Conservation (phyloP, 495 filamentous ascomycete species). For the Annulohypoxylon stygium region DNA sequence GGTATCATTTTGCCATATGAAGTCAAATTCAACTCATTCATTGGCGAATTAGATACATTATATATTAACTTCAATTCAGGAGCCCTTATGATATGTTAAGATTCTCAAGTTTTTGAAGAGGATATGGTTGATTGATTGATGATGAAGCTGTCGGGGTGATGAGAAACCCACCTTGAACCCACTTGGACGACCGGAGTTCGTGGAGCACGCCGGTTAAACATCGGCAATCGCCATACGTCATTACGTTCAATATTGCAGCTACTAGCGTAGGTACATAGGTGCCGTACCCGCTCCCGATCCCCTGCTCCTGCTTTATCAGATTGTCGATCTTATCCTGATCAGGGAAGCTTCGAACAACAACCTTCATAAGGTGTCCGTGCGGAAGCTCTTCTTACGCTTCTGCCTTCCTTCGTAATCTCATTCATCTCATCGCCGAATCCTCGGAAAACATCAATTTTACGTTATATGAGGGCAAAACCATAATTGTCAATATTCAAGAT, state of each 20-base stretch:
- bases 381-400: slow-evolving; percentile 13
- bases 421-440: slow-evolving; percentile 22
- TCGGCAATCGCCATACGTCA: slow-evolving; percentile 18
- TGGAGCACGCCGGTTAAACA: slow-evolving; percentile 28
- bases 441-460: neutral
- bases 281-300: no score
- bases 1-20: slow-evolving; percentile 12
- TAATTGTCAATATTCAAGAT: neutral
- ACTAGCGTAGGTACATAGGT: no score
- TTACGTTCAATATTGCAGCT: slow-evolving; percentile 2
- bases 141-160: neutral
- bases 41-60: neutral
- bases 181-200: neutral
- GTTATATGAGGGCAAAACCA: neutral
- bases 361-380: slow-evolving; percentile 7
- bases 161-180: no score
- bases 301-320: slow-evolving; percentile 22
- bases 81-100: slow-evolving; percentile 6
- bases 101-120: slow-evolving; percentile 20
- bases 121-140: slow-evolving; percentile 23
- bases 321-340: slow-evolving; percentile 23
- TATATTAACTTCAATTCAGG: neutral
- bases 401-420: slow-evolving; percentile 3
- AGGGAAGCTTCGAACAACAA: slow-evolving; percentile 35
- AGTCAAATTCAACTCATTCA: slow-evolving; percentile 2